Percentiles rank a stretch among this genome's conserved stretches.
phyloP scores from a whole-genome alignment of 495 filamentous ascomycete genomes.

The Hypomontagnella submonticulosa region DNA sequence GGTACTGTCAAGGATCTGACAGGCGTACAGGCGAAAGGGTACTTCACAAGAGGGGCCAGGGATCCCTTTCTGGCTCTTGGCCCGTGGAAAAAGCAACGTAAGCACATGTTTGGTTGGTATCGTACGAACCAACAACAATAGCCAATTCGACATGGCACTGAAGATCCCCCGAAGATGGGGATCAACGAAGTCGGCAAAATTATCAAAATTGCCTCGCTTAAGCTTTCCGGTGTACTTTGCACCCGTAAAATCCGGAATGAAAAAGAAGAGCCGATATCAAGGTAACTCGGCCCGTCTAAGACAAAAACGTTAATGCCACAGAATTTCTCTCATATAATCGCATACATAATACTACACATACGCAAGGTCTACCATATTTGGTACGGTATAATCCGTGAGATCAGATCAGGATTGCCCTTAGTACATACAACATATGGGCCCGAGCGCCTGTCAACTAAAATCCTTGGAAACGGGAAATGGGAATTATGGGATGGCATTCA shows the following conservation, averaged over 20 bases:
- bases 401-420: conserved; percentile 4
- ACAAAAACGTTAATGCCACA: conserved; percentile 1
- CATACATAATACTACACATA: conserved; percentile 1
- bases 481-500: conserved; percentile 38
- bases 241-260: conserved; percentile 2
- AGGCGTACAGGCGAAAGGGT: conserved; percentile 39
- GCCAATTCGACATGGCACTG: conserved; percentile 29
- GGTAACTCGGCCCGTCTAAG: background rate
- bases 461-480: conserved; percentile 42
- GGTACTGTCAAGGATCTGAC: conserved; percentile 41
- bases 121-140: conserved; percentile 33
- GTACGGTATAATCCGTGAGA: background rate
- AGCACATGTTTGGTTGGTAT: conserved; percentile 38
- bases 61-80: conserved; percentile 40
- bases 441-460: conserved; percentile 42
- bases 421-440: no score
- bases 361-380: no score
- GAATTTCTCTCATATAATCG: background rate
- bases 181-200: conserved; percentile 26
- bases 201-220: conserved; percentile 3
- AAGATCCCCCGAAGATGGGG: conserved; percentile 29
- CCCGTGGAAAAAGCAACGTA: conserved; percentile 38
- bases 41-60: conserved; percentile 13
- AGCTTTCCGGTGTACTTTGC: conserved; percentile 5
- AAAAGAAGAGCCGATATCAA: conserved; percentile 22